Evolutionary conservation across 129 eudicot genomes (phyloP).

Genomic region (Flaveria trinervia): DNA sequence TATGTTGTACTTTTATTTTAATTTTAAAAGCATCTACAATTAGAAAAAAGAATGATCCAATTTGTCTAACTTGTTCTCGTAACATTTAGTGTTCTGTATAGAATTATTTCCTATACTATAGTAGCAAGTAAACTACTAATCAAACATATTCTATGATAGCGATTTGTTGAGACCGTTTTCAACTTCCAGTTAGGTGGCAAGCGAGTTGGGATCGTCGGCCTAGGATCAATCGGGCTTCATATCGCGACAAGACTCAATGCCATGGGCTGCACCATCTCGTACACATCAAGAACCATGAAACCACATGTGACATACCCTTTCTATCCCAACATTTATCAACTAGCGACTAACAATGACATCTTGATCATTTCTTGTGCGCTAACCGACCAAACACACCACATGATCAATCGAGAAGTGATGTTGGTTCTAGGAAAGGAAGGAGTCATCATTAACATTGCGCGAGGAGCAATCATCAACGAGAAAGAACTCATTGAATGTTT

Average conservation of each 20-base stretch:
- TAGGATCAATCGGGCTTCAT: slow-evolving; percentile 70
- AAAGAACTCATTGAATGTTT: slow-evolving; percentile 60
- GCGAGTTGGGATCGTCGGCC: slow-evolving; percentile 79
- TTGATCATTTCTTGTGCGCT: slow-evolving; percentile 63
- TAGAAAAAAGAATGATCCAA: no score
- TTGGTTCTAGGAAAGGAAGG: slow-evolving; percentile 61
- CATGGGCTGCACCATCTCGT: slow-evolving; percentile 63
- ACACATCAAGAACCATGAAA: slow-evolving; percentile 66
- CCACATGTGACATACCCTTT: slow-evolving; percentile 46
- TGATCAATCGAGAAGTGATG: slow-evolving; percentile 62
- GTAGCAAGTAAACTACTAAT: not conserved
- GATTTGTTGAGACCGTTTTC: not conserved
- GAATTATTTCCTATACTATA: no score
- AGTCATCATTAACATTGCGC: slow-evolving; percentile 58
- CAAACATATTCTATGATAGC: not conserved
- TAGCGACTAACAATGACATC: slow-evolving; percentile 50
- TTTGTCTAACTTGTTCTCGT: no score
- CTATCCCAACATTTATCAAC: slow-evolving; percentile 38
- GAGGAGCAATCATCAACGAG: slow-evolving; percentile 69
- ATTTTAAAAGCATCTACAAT: no score
- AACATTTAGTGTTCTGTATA: not conserved
- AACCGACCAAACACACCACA: slow-evolving; percentile 58
- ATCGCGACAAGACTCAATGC: slow-evolving; percentile 75
- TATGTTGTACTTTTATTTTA: no score
- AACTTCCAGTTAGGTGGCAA: slow-evolving; percentile 63